Conservation (phyloP, 179 eudicot genomes). For the Sideroxylon spinosum region DNA sequence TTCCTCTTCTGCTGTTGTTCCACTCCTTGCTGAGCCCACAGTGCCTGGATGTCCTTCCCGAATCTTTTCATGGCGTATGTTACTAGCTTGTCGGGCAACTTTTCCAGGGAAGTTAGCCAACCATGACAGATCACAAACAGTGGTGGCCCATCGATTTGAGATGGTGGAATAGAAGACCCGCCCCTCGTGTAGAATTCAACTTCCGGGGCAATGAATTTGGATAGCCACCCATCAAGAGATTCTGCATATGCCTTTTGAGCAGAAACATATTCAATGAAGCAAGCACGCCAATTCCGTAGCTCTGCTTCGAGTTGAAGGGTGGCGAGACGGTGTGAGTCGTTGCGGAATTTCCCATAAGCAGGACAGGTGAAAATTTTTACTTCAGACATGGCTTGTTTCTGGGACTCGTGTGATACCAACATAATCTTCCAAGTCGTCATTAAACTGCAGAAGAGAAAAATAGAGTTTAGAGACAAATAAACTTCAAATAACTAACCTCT, state of each 20-base stretch:
- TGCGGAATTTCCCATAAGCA: slow-evolving; percentile 36
- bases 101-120: slow-evolving; percentile 38
- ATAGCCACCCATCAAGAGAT: slow-evolving; percentile 53
- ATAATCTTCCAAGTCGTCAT: slow-evolving; percentile 55
- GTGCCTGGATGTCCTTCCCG: slow-evolving; percentile 28
- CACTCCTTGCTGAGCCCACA: slow-evolving; percentile 46
- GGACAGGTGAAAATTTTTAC: slow-evolving; percentile 40
- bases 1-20: slow-evolving; percentile 43
- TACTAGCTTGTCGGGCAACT: slow-evolving; percentile 37
- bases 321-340: slow-evolving; percentile 52
- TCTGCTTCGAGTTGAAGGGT: slow-evolving; percentile 60
- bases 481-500: neutral
- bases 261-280: slow-evolving; percentile 43
- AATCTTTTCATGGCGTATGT: slow-evolving; percentile 37
- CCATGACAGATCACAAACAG: slow-evolving; percentile 28
- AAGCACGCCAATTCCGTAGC: slow-evolving; percentile 52
- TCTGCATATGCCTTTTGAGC: slow-evolving; percentile 51
- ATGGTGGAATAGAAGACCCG: slow-evolving; percentile 18
- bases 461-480: neutral
- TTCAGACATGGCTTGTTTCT: slow-evolving; percentile 49
- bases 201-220: slow-evolving; percentile 55
- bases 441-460: slow-evolving; percentile 31
- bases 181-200: neutral
- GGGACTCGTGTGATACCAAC: slow-evolving; percentile 57
- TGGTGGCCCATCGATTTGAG: slow-evolving; percentile 20